A percentile compares a stretch with the other conserved stretches of the same genome.
Evolutionary conservation across 208 protist species (phyloP).

Genomic region (Balamuthia mandrillaris): DNA sequence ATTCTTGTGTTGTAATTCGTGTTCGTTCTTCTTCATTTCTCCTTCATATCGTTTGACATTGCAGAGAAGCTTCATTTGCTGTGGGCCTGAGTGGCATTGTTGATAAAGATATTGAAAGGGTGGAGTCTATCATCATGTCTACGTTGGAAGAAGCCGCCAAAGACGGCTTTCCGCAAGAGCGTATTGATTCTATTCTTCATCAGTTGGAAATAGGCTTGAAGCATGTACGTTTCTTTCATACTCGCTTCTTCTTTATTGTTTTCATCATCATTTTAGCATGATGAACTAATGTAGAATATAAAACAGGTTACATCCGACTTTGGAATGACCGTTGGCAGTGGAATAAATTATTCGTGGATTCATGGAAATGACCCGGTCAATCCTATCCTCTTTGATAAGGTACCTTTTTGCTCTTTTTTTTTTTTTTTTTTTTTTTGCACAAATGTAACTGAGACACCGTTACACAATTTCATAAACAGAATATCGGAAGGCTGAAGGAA

Average conservation of each 20-base stretch:
- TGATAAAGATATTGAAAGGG: constrained; percentile 46
- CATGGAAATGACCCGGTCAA: constrained; percentile 48
- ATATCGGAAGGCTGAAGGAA: constrained; percentile 23
- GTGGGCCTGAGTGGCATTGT: constrained; percentile 51
- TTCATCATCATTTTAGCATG: neutral
- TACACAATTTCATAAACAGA: neutral
- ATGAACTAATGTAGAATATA: too few relatives aligned
- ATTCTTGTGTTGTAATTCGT: neutral
- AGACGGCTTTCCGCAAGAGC: constrained; percentile 38
- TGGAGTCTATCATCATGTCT: constrained; percentile 34
- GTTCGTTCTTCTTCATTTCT: neutral
- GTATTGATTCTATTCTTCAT: constrained; percentile 59
- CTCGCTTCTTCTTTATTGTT: neutral
- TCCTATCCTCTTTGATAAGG: constrained; percentile 48
- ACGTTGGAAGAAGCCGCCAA: constrained; percentile 43
- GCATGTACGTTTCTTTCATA: constrained; percentile 25
- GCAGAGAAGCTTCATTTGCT: constrained; percentile 29
- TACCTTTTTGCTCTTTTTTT: neutral
- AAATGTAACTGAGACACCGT: neutral
- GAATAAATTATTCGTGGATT: constrained; percentile 41
- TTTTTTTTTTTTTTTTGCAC: neutral
- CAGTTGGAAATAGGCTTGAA: constrained; percentile 64
- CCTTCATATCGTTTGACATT: neutral
- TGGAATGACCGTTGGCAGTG: constrained; percentile 42
- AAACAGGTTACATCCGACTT: constrained; percentile 33